Evolutionary conservation across 257 asterid species (phyloP).

Genomic region (Mitragyna speciosa): DNA sequence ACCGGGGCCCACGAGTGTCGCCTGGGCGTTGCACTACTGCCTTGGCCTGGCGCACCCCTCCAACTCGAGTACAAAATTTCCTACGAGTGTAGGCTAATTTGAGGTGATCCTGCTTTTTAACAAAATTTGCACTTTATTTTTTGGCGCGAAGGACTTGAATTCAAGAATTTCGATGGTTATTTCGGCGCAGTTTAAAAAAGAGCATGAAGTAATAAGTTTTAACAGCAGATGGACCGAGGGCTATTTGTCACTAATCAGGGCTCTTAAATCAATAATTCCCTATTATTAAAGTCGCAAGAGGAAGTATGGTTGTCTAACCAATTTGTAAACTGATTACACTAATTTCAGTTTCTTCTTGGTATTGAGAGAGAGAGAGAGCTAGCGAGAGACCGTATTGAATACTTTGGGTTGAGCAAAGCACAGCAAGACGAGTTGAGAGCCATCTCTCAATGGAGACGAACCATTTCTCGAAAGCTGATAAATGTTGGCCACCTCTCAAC

Average conservation of each 20-base stretch:
- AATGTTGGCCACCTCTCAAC: neutral
- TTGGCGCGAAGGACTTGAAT: too few species aligned
- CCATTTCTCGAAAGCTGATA: neutral
- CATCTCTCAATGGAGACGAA: conserved; percentile 20
- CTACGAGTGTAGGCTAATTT: too few species aligned
- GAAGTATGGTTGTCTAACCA: too few species aligned
- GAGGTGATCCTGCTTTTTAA: too few species aligned
- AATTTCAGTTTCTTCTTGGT: neutral
- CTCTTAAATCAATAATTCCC: too few species aligned
- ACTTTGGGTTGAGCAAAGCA: conserved; percentile 43
- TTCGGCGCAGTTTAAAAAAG: too few species aligned
- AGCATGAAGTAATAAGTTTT: too few species aligned
- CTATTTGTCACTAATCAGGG: too few species aligned
- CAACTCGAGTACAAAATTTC: neutral
- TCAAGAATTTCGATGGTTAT: too few species aligned
- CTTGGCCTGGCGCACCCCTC: conserved; percentile 6
- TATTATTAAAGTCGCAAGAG: too few species aligned
- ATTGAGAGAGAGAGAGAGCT: neutral
- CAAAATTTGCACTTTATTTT: too few species aligned
- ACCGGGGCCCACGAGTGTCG: neutral
- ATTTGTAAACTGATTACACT: neutral
- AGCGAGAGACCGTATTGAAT: conserved; percentile 30
- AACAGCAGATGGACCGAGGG: too few species aligned
- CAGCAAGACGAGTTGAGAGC: conserved; percentile 44
- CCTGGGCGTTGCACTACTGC: neutral